Percentiles rank a stretch among this genome's conserved stretches.
Conservation (phyloP, 768 basidiomycete species). For the Boletus pseudopeckii region DNA sequence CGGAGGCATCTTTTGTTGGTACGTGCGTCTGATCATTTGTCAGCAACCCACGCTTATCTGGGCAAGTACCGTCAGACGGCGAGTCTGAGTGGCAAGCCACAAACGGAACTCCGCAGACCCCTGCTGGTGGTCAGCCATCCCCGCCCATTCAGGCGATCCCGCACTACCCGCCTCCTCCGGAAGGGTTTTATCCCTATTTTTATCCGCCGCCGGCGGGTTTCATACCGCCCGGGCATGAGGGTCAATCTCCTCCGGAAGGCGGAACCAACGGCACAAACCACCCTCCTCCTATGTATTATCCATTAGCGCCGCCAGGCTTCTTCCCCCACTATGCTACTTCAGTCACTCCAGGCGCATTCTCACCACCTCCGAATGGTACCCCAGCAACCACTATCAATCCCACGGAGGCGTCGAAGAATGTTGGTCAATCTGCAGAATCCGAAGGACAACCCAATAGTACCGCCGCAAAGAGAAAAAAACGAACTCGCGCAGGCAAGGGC, state of each 20-base stretch:
- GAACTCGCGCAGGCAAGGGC: constrained; percentile 29
- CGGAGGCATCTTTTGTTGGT: constrained; percentile 24
- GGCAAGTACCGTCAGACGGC: constrained; percentile 14
- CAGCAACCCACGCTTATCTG: constrained; percentile 9
- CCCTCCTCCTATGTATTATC: constrained; percentile 34
- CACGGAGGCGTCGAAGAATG: constrained; percentile 24
- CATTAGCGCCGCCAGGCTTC: constrained; percentile 39
- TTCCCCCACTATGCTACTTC: constrained; percentile 34
- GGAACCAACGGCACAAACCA: constrained; percentile 28
- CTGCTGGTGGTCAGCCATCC: constrained; percentile 18
- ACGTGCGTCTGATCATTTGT: constrained; percentile 8
- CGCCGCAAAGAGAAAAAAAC: constrained; percentile 26
- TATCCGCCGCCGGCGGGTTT: constrained; percentile 43
- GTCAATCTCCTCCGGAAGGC: constrained; percentile 32
- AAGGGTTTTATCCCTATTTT: constrained; percentile 44
- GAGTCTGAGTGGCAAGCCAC: constrained; percentile 35
- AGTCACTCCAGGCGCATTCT: constrained; percentile 29
- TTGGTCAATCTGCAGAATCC: constrained; percentile 14
- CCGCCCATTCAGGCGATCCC: constrained; percentile 27
- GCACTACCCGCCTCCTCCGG: constrained; percentile 36
- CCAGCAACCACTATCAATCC: constrained; percentile 27
- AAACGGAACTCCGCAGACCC: constrained; percentile 19
- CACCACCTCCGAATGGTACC: constrained; percentile 29
- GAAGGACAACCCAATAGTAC: constrained; percentile 19
- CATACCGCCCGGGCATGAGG: constrained; percentile 37